Evolutionary conservation across 805 yeast species (phyloP).

Genomic region (Saccharomycodes ludwigii): DNA sequence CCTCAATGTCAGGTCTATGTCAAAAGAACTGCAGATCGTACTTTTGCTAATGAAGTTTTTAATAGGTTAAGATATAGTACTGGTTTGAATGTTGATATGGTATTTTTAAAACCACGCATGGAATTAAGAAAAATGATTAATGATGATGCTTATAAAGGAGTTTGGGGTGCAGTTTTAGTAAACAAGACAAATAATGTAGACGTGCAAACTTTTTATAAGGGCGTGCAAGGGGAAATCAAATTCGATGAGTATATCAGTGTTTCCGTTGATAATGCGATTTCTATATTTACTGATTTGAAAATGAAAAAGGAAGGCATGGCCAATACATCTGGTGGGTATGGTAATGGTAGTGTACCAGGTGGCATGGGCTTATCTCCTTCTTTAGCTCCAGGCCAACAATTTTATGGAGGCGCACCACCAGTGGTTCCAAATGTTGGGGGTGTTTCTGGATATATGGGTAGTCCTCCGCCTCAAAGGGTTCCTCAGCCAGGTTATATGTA

Average conservation of each 20-base stretch:
- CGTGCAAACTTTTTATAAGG: slow-evolving; percentile 58
- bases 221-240: slow-evolving; percentile 58
- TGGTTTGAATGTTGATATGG: slow-evolving; percentile 29
- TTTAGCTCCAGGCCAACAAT: too few relatives aligned
- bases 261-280: slow-evolving; percentile 52
- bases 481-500: too few relatives aligned
- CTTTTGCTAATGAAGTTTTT: slow-evolving; percentile 30
- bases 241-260: slow-evolving; percentile 74
- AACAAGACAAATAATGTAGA: slow-evolving; percentile 45
- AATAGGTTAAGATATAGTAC: slow-evolving; percentile 27
- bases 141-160: slow-evolving; percentile 75
- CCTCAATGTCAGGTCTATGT: slow-evolving; percentile 39
- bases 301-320: slow-evolving; percentile 7
- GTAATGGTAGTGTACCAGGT: too few relatives aligned
- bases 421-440: slow-evolving; percentile 1
- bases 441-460: slow-evolving; percentile 3
- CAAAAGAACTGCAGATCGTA: slow-evolving; percentile 32
- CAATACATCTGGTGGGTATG: too few relatives aligned
- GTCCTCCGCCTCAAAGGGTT: too few relatives aligned
- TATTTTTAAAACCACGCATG: slow-evolving; percentile 30
- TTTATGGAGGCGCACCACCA: not conserved
- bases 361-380: too few relatives aligned
- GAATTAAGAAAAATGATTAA: slow-evolving; percentile 39
- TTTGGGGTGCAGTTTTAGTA: slow-evolving; percentile 54
- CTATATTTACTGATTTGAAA: slow-evolving; percentile 23